Evolutionary conservation across 2,329 filamentous ascomycete genomes (phyloP).

Genomic region (Aureobasidium mangrovei): DNA sequence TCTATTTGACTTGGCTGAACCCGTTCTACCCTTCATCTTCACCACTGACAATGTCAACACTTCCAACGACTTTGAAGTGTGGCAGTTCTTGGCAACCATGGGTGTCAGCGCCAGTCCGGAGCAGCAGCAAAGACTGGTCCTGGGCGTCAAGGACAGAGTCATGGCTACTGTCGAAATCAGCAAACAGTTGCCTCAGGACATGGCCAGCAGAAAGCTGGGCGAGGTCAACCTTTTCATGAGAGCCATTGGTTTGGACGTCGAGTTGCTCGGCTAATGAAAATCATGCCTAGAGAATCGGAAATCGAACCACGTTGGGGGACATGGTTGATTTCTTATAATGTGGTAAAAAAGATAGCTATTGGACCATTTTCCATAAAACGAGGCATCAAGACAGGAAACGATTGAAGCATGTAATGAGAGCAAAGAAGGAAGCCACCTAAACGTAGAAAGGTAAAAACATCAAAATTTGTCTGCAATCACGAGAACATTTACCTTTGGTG

Average conservation of each 20-base stretch:
- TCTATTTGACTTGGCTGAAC: constrained; percentile 81
- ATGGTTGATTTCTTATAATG: neutral
- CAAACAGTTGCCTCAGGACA: constrained; percentile 79
- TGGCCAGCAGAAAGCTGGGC: constrained; percentile 72
- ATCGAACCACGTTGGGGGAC: neutral
- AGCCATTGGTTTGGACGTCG: constrained; percentile 96
- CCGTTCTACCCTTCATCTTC: constrained; percentile 76
- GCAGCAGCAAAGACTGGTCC: constrained; percentile 87
- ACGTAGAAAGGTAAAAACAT: no score
- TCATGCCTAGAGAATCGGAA: neutral
- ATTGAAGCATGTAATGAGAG: no score
- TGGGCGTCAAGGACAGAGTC: constrained; percentile 94
- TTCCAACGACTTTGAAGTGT: constrained; percentile 83
- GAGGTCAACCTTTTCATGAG: constrained; percentile 99
- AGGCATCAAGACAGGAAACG: no score
- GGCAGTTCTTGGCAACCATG: constrained; percentile 94
- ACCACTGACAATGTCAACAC: constrained; percentile 74
- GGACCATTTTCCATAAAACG: no score
- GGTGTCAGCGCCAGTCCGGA: constrained; percentile 88
- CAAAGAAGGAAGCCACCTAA: no score
- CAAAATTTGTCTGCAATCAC: no score
- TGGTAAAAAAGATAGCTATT: no score
- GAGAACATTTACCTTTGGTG: no score
- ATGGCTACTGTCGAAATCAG: constrained; percentile 87
- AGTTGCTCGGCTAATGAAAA: constrained; percentile 50